Evolutionary conservation across 345 rosid species (phyloP).

Genomic region (Bruguiera sexangula): DNA sequence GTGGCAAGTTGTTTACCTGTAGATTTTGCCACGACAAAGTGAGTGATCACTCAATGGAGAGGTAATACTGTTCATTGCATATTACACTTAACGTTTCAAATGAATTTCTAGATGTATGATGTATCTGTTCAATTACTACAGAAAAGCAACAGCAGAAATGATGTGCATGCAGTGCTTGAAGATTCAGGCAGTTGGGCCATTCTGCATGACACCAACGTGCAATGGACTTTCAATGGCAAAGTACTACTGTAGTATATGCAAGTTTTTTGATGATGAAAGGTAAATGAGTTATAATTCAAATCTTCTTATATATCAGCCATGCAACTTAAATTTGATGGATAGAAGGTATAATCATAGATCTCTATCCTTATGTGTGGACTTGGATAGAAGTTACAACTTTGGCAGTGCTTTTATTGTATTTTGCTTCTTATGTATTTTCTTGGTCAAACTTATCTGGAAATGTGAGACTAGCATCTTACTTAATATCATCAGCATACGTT

Average conservation of each 20-base stretch:
- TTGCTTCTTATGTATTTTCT: too few species aligned
- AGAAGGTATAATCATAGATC: neutral
- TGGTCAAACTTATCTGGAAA: too few species aligned
- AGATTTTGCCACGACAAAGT: conserved; percentile 75
- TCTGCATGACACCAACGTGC: conserved; percentile 51
- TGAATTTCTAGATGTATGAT: conserved; percentile 15
- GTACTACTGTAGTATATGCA: conserved; percentile 81
- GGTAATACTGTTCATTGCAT: conserved; percentile 29
- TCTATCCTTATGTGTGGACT: neutral
- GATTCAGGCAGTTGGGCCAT: conserved; percentile 51
- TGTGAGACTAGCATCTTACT: neutral
- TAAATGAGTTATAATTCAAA: conserved; percentile 9
- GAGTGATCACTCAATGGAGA: conserved; percentile 68
- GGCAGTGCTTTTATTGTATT: too few species aligned
- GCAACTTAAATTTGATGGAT: neutral
- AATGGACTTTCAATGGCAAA: conserved; percentile 53
- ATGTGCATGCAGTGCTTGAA: conserved; percentile 69
- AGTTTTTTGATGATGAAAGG: conserved; percentile 95
- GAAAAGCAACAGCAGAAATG: conserved; percentile 68
- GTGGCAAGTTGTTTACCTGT: conserved; percentile 59
- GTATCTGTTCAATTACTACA: conserved; percentile 25
- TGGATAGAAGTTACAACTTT: too few species aligned
- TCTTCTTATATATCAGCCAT: conserved; percentile 1
- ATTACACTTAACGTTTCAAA: conserved; percentile 8
- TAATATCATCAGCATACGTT: neutral